Evolutionary conservation across 2,329 filamentous ascomycete species (phyloP), one percentile per base, ranked within the genome.

Genomic region (Colletotrichum sansevieriae): DNA sequence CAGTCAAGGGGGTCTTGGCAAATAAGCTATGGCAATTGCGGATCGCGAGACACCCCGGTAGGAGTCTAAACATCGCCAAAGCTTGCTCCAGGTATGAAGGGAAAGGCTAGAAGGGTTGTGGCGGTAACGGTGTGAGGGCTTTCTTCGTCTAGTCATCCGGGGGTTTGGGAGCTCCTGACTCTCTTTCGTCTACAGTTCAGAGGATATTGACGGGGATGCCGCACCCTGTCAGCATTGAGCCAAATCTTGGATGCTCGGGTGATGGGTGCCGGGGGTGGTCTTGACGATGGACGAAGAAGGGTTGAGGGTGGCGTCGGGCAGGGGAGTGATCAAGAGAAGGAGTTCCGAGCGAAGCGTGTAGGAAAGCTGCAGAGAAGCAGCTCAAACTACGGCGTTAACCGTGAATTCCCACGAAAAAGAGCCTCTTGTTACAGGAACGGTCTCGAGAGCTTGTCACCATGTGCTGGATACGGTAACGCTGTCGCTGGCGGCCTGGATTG

Each of bases 31-130:
- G 59, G 59, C 37, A 35, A 29, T 11, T 25, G 57, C 57, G 44
- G 35, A 60, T 60, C 57, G 33, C 44, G 57, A 44, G 43, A 41
- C 20, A 15, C 25, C 49, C 62, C 35, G 8, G 41, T 51, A 25
- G 15, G 25, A 56, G 55, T 51, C 66, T 66, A 61, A 56, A 66
- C 66, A 61, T 66, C 55, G 62, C 43, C 62, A 65, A 66, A 66
- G 61, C 66, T 5, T 65, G 66, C 66, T 56, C 43, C 39, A 18
- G 35, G 22, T 41, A 9, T 25, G 18, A 13, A 13, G 11, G 20
- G 33, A 3, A 29, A 39, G 44, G 44, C 29, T 22, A 22, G n/a
- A 37, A 10, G 25, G 29, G 25, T 29, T 33, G 37, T 43, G 22
- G 12, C 10, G 20, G 12, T 20, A 10, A 3, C 25, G 35, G n/a